Conservation (phyloP, 768 basidiomycete genomes). For the Roridomyces roridus region DNA sequence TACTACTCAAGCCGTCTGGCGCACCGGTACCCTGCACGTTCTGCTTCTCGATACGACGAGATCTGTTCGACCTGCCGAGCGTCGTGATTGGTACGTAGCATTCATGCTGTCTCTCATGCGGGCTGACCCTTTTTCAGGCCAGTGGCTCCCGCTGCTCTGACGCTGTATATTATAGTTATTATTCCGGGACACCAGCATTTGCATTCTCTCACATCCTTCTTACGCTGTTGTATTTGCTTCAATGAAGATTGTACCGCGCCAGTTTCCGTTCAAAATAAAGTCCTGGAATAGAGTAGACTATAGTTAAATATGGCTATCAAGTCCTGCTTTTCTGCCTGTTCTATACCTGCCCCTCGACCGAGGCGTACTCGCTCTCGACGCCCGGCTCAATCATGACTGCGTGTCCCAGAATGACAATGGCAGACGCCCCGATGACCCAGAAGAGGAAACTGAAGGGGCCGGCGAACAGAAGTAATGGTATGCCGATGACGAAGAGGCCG, state of each 20-base stretch:
- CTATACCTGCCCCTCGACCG: constrained; percentile 74
- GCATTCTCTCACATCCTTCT: constrained; percentile 8
- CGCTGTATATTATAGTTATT: constrained; percentile 25
- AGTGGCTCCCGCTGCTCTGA: constrained; percentile 86
- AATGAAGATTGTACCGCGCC: constrained; percentile 21
- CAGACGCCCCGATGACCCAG: constrained; percentile 92
- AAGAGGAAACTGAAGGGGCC: constrained; percentile 86
- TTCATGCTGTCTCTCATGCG: background rate
- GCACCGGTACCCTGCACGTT: constrained; percentile 90
- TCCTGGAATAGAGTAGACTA: background rate
- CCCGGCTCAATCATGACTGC: constrained; percentile 93
- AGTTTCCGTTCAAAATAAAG: constrained; percentile 2
- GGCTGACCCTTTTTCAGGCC: constrained; percentile 52
- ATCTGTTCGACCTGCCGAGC: constrained; percentile 89
- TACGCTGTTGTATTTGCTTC: constrained; percentile 18
- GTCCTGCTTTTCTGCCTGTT: background rate
- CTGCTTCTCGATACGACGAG: constrained; percentile 94
- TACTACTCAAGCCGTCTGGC: constrained; percentile 84
- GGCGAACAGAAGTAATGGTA: constrained; percentile 84
- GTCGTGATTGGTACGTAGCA: constrained; percentile 76
- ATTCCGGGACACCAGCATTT: constrained; percentile 3
- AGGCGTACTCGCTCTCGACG: constrained; percentile 90
- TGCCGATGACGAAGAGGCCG: constrained; percentile 87
- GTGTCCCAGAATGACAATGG: constrained; percentile 84
- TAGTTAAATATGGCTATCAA: background rate